A percentile compares a stretch with the other conserved stretches of the same genome.
These are phyloP conservation scores for Epichloe baconii DNA, from an alignment of 2,329 filamentous ascomycete species.

Conservation along the genomic window DNA sequence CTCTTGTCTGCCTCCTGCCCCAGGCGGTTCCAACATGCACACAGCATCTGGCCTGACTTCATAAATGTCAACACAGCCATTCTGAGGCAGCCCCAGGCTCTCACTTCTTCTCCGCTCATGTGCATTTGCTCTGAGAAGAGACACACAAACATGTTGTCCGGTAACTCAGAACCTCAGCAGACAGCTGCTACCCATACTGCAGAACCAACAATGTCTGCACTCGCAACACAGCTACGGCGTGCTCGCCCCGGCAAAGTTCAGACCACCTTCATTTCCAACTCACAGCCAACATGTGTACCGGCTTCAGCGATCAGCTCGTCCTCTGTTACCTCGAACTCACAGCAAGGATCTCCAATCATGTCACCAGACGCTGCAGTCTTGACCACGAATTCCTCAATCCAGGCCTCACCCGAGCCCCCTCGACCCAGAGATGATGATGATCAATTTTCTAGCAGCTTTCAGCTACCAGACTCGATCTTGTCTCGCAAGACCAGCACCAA, in stretches of 20 bases:
- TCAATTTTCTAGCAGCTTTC: slow-evolving; percentile 40
- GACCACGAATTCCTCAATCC: slow-evolving; percentile 49
- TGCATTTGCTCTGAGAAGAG: slow-evolving; percentile 11
- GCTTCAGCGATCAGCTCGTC: slow-evolving; percentile 43
- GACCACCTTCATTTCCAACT: slow-evolving; percentile 25
- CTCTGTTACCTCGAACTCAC: slow-evolving; percentile 41
- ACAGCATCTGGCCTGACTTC: slow-evolving; percentile 18
- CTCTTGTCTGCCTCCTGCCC: slow-evolving; percentile 8
- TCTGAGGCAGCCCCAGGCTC: slow-evolving; percentile 10
- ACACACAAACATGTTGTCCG: slow-evolving; percentile 12
- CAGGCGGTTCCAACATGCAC: slow-evolving; percentile 23
- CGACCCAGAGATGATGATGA: slow-evolving; percentile 42
- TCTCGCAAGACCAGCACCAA: slow-evolving; percentile 44
- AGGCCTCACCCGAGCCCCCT: slow-evolving; percentile 52
- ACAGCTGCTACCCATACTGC: slow-evolving; percentile 12
- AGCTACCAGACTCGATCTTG: slow-evolving; percentile 62
- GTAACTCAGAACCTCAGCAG: slow-evolving; percentile 13
- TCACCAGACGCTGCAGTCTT: slow-evolving; percentile 38
- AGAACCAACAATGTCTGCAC: slow-evolving; percentile 29
- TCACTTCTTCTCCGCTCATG: slow-evolving; percentile 12
- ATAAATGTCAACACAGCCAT: slow-evolving; percentile 26
- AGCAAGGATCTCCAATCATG: slow-evolving; percentile 43
- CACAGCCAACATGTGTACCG: slow-evolving; percentile 20
- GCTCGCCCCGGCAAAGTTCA: slow-evolving; percentile 35
- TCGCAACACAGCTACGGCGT: slow-evolving; percentile 26